phyloP scores from a whole-genome alignment of 2,329 filamentous ascomycete species.

The Fusarium torreyae region DNA sequence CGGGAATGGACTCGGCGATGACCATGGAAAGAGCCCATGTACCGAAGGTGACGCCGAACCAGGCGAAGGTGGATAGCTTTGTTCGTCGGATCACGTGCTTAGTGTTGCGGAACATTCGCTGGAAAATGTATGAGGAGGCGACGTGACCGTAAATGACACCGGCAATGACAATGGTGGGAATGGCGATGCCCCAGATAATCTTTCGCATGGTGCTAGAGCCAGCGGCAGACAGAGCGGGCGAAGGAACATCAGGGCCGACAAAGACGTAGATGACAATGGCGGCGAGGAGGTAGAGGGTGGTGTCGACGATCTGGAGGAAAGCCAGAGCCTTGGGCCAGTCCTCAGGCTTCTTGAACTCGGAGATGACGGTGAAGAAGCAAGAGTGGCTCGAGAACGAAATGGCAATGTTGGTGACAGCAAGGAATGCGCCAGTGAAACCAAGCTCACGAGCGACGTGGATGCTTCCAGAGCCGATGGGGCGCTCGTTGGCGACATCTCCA shows the following conservation, averaged over 20 bases:
- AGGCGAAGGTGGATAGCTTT: conserved; percentile 66
- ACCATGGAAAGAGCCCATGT: conserved; percentile 76
- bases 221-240: conserved; percentile 77
- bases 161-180: conserved; percentile 76
- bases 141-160: conserved; percentile 80
- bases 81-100: conserved; percentile 68
- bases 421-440: conserved; percentile 67
- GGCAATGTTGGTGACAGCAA: conserved; percentile 74
- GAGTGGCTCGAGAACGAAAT: conserved; percentile 76
- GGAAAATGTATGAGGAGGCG: conserved; percentile 76
- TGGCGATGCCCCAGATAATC: conserved; percentile 76
- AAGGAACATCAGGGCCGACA: conserved; percentile 72
- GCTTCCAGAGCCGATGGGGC: conserved; percentile 54
- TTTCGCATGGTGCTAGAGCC: conserved; percentile 68
- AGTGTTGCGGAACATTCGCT: conserved; percentile 73
- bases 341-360: conserved; percentile 72
- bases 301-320: conserved; percentile 72
- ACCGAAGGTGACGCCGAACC: conserved; percentile 69
- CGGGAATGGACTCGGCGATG: conserved; percentile 78
- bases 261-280: conserved; percentile 78
- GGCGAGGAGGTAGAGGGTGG: conserved; percentile 74
- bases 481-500: conserved; percentile 69
- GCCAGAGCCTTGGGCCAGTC: conserved; percentile 58
- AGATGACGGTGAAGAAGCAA: conserved; percentile 78
- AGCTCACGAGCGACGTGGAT: conserved; percentile 57